These are phyloP conservation scores for Tricholomella constricta DNA, from an alignment of 768 basidiomycete genomes.

Conservation along the genomic window DNA sequence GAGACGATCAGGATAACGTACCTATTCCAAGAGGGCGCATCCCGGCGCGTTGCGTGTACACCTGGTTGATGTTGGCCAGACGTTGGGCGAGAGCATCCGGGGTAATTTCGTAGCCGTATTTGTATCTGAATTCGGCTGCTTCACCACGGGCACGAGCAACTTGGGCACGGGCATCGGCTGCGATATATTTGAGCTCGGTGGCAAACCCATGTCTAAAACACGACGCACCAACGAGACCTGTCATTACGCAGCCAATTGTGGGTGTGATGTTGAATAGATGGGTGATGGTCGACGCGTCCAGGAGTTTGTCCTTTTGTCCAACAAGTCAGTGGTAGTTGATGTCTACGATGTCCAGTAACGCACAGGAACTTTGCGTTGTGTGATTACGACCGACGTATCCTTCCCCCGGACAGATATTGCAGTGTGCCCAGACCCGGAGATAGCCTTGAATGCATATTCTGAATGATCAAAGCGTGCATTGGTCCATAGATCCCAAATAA, in stretches of 20 bases:
- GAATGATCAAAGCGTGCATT: constrained; percentile 15
- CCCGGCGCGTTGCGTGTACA: constrained; percentile 95
- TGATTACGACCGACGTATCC: constrained; percentile 94
- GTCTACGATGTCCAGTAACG: constrained; percentile 30
- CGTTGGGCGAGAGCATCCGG: constrained; percentile 94
- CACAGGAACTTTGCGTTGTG: constrained; percentile 98
- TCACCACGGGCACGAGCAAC: constrained; percentile 84
- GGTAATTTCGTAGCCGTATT: constrained; percentile 97
- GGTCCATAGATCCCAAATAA: constrained; percentile 5
- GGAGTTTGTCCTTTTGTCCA: constrained; percentile 85
- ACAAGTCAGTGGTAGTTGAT: background rate
- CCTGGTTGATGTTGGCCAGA: constrained; percentile 97
- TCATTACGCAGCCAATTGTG: constrained; percentile 97
- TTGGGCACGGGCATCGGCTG: constrained; percentile 93
- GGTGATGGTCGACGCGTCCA: constrained; percentile 91
- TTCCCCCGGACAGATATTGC: constrained; percentile 91
- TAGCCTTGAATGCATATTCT: constrained; percentile 99
- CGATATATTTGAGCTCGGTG: background rate
- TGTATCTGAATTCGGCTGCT: constrained; percentile 92
- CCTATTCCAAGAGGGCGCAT: constrained; percentile 98
- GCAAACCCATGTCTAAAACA: background rate
- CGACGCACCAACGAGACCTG: constrained; percentile 85
- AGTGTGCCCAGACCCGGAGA: constrained; percentile 95
- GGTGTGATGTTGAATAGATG: constrained; percentile 97
- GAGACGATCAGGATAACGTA: constrained; percentile 37